Evolutionary conservation across 140 eudicot genomes (phyloP).

Genomic region (Bidens hawaiensis): DNA sequence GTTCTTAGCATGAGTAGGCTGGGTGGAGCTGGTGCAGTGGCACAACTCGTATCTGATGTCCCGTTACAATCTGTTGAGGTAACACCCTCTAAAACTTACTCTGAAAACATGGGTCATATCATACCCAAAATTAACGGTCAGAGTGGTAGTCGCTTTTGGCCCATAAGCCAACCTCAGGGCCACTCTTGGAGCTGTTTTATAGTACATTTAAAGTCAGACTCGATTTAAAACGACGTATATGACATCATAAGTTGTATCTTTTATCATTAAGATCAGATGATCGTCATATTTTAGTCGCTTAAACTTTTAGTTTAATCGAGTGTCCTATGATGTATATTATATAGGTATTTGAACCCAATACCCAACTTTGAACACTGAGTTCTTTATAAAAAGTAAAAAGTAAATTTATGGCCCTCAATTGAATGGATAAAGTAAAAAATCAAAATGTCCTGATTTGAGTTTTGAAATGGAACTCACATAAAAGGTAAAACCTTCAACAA

Average conservation of each 20-base stretch:
- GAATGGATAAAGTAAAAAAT: not conserved
- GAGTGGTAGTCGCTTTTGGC: too few species aligned
- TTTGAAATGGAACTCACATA: not conserved
- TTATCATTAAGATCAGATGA: too few species aligned
- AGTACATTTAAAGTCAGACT: too few species aligned
- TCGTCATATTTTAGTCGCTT: not conserved
- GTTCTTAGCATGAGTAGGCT: slow-evolving; percentile 99
- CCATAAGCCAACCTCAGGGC: too few species aligned
- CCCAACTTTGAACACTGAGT: not conserved
- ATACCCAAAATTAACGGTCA: too few species aligned
- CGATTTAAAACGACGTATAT: too few species aligned
- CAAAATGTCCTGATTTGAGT: not conserved
- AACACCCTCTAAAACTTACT: not conserved
- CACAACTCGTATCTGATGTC: slow-evolving; percentile 90
- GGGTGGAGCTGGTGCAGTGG: slow-evolving; percentile 97
- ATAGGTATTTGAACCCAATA: not conserved
- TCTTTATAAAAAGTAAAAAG: not conserved
- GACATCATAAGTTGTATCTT: too few species aligned
- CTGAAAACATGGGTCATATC: too few species aligned
- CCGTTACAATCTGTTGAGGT: slow-evolving; percentile 83
- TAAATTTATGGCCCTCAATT: not conserved
- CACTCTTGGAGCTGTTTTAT: too few species aligned
- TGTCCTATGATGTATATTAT: not conserved
- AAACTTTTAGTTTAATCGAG: not conserved
- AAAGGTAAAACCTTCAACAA: not conserved